These are phyloP conservation scores for Halteria grandinella DNA, from an alignment of 73 alveolate genomes.

Conservation along the genomic window DNA sequence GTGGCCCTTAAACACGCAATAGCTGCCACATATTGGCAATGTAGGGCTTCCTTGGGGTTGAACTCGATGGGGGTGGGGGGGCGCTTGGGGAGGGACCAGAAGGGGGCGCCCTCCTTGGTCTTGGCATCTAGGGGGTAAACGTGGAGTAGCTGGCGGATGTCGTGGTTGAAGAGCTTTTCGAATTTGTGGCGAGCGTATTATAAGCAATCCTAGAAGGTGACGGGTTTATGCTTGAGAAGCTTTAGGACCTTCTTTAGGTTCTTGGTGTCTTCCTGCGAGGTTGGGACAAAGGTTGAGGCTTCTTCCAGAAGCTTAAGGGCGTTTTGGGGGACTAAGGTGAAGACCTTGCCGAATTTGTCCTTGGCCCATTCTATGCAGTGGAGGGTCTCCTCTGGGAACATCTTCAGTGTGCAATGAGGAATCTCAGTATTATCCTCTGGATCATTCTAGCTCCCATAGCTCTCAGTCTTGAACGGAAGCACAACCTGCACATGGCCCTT, in stretches of 20 bases:
- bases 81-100: conserved; percentile 95
- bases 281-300: conserved; percentile 63
- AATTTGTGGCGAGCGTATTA: conserved; percentile 83
- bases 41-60: conserved; percentile 71
- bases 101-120: conserved; percentile 89
- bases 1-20: conserved; percentile 84
- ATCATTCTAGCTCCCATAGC: conserved; percentile 86
- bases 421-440: conserved; percentile 93
- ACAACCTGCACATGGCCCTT: conserved; percentile 95
- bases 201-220: conserved; percentile 81
- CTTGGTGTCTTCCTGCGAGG: conserved; percentile 74
- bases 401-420: conserved; percentile 94
- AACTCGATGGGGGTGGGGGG: conserved; percentile 85
- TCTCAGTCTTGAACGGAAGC: conserved; percentile 91
- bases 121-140: conserved; percentile 90
- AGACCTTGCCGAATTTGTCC: conserved; percentile 90
- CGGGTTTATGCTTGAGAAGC: conserved; percentile 73
- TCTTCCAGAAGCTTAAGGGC: conserved; percentile 78
- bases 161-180: conserved; percentile 82
- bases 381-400: conserved; percentile 97
- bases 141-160: conserved; percentile 83
- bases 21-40: conserved; percentile 82
- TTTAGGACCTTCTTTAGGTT: conserved; percentile 74
- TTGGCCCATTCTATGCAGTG: conserved; percentile 97
- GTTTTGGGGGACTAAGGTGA: conserved; percentile 80